phyloP scores from a whole-genome alignment of 352 stramenopile genomes.

The Stephanocyclus meneghinianus region DNA sequence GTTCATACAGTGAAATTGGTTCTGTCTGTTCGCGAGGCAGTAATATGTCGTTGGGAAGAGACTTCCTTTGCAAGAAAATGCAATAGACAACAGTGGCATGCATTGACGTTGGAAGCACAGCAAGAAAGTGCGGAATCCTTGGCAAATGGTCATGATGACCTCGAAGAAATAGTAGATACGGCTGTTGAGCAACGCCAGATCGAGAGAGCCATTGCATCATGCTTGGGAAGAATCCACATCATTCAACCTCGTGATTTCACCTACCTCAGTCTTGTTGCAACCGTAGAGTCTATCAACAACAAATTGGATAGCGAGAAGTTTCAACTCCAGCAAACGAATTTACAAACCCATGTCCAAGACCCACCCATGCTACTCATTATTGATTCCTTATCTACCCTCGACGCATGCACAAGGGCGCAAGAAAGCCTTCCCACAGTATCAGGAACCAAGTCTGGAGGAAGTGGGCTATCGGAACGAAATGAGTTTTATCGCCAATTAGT shows the following conservation, averaged over 20 bases:
- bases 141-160: slow-evolving; percentile 12
- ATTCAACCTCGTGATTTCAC: slow-evolving; percentile 54
- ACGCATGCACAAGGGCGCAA: slow-evolving; percentile 39
- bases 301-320: slow-evolving; percentile 31
- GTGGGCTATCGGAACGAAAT: slow-evolving; percentile 48
- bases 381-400: slow-evolving; percentile 47
- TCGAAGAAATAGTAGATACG: slow-evolving; percentile 10
- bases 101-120: neutral
- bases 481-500: slow-evolving; percentile 54
- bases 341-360: slow-evolving; percentile 4
- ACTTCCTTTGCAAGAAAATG: slow-evolving; percentile 38
- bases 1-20: slow-evolving; percentile 43
- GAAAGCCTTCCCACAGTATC: slow-evolving; percentile 33
- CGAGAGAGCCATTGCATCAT: slow-evolving; percentile 39
- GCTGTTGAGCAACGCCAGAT: slow-evolving; percentile 37
- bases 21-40: slow-evolving; percentile 43
- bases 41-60: slow-evolving; percentile 47
- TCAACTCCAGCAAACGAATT: neutral
- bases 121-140: neutral
- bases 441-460: slow-evolving; percentile 19
- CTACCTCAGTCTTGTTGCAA: slow-evolving; percentile 52
- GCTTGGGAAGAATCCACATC: slow-evolving; percentile 46
- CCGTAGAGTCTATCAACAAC: slow-evolving; percentile 38
- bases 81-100: slow-evolving; percentile 15
- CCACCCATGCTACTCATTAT: slow-evolving; percentile 47